Base-by-base conservation (phyloP, 345 rosid species). In the Orychophragmus violaceus region DNA sequence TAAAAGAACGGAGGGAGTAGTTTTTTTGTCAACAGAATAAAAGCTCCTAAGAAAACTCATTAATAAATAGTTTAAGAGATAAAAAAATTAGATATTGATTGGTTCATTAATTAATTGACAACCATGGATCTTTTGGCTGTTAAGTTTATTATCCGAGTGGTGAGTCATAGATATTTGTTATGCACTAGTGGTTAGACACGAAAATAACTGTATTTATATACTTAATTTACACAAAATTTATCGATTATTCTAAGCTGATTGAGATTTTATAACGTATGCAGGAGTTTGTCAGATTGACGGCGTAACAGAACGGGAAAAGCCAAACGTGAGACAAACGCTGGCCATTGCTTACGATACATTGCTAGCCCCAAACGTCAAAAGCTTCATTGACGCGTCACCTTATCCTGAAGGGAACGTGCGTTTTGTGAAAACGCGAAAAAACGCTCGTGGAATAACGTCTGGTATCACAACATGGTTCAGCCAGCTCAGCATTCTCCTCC, bases 401-500 rank as follows among this genome's bases (percentile, higher is more conserved):
- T 21, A 28, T 69, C 61, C 68, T 17, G 29, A 41, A 7, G 82
- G 66, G 45, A 79, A 76, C 48, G 69, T 52, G 0, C n/a, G 56
- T 56, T 69, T 29, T 8, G 46, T 54, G n/a, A 55, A 62, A 69
- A 75, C 74, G 62, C 58, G 70, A 56, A 53, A 44, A 21, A 69
- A 23, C 30, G 36, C 23, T 0, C 14, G 53, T 30, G 66, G 70
- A 48, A 56, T 67, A 37, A 14, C 30, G 39, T 17, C 49, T 0
- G n/a, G 66, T 21, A 10, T 88, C 3, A 35, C 79, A 13, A 52
- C 64, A 23, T 90, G 98, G 98, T 80, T 87, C 27, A 79, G 80
- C 75, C 97, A 90, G 41, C 87, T 90, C 73, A 77, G 70, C 69
- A 80, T 90, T 75, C 86, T 93, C 36, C 82, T 90, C 44, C 91